These are phyloP conservation scores for Magnusiomyces tetraspermus DNA, from an alignment of 1,139 yeast genomes.

Conservation along the genomic window DNA sequence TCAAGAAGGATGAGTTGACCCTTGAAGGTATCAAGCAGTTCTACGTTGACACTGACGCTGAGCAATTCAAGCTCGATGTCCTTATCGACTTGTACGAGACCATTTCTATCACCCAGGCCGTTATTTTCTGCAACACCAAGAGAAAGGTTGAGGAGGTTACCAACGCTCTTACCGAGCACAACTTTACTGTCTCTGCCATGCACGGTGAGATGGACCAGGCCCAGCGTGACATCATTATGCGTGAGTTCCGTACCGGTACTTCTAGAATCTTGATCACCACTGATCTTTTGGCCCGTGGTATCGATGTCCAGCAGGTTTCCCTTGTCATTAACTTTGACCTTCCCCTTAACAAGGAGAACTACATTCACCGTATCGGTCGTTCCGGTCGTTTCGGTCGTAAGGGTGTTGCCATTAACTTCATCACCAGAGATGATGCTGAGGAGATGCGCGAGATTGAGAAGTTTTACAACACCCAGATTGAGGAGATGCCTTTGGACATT, in stretches of 20 bases:
- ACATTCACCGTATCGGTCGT: conserved; percentile 89
- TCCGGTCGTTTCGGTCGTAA: conserved; percentile 94
- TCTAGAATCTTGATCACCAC: conserved; percentile 84
- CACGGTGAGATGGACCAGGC: conserved; percentile 97
- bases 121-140: conserved; percentile 89
- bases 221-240: conserved; percentile 83
- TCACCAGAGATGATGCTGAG: conserved; percentile 58
- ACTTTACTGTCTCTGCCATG: conserved; percentile 87
- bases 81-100: conserved; percentile 88
- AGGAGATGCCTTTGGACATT: conserved; percentile 80
- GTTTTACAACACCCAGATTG: conserved; percentile 67
- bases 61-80: conserved; percentile 93
- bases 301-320: conserved; percentile 96
- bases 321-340: conserved; percentile 87
- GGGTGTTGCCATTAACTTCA: conserved; percentile 87
- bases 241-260: conserved; percentile 47
- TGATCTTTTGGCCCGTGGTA: conserved; percentile 97
- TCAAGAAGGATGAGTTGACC: conserved; percentile 80
- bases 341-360: conserved; percentile 78
- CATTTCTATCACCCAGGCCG: conserved; percentile 91
- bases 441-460: conserved; percentile 61
- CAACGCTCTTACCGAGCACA: conserved; percentile 64
- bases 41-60: conserved; percentile 77
- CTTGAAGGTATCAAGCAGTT: conserved; percentile 87
- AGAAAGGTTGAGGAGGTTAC: conserved; percentile 87